These are phyloP conservation scores for Tuber melanosporum DNA, from an alignment of 495 filamentous ascomycete species.

Conservation along the genomic window DNA sequence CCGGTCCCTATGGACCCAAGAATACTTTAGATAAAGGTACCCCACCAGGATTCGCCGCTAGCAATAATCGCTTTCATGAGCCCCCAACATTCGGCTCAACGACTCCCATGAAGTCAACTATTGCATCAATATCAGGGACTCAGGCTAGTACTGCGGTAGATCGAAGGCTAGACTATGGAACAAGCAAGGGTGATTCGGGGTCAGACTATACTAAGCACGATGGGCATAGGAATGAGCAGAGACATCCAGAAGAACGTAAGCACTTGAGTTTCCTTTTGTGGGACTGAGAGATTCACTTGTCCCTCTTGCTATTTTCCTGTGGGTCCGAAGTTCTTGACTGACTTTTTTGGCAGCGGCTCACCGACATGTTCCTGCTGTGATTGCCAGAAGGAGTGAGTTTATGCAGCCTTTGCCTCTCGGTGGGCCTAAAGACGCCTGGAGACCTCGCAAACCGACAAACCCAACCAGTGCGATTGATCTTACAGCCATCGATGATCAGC, in stretches of 20 bases:
- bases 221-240: neutral
- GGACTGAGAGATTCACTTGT: neutral
- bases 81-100: slow-evolving; percentile 35
- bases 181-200: neutral
- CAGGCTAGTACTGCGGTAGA: slow-evolving; percentile 4
- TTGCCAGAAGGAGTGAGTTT: slow-evolving; percentile 30
- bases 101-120: slow-evolving; percentile 35
- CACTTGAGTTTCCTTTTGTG: neutral
- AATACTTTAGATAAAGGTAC: slow-evolving; percentile 31
- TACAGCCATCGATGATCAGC: slow-evolving; percentile 17
- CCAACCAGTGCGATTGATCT: slow-evolving; percentile 19
- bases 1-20: slow-evolving; percentile 34
- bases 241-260: neutral
- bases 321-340: neutral
- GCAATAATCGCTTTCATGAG: slow-evolving; percentile 7
- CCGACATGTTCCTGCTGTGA: slow-evolving; percentile 8
- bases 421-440: slow-evolving; percentile 28
- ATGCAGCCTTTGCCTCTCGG: slow-evolving; percentile 34
- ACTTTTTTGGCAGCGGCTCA: neutral
- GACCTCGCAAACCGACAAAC: slow-evolving; percentile 21
- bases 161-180: neutral
- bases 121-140: slow-evolving; percentile 20
- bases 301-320: neutral
- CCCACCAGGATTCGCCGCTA: slow-evolving; percentile 18
- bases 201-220: neutral